Conservation (phyloP, 495 filamentous ascomycete species). For the Talaromyces proteolyticus region DNA sequence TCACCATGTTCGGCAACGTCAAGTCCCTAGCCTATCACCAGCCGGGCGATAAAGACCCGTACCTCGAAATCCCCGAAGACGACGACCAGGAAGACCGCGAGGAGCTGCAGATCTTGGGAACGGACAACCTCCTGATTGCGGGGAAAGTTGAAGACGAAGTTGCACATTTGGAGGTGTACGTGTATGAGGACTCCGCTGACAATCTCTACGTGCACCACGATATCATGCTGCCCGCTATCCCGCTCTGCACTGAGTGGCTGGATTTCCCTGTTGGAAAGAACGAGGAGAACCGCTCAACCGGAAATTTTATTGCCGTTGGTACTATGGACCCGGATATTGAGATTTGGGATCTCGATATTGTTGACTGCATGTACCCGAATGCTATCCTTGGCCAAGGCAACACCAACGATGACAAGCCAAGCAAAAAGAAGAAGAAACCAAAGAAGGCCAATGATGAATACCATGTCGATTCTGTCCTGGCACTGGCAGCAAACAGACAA, state of each 20-base stretch:
- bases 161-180: constrained; percentile 92
- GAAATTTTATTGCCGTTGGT: constrained; percentile 89
- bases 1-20: constrained; percentile 93
- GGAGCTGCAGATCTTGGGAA: constrained; percentile 86
- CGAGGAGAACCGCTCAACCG: constrained; percentile 46
- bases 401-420: constrained; percentile 29
- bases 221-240: constrained; percentile 97
- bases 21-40: constrained; percentile 90
- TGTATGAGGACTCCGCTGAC: constrained; percentile 89
- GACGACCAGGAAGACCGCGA: constrained; percentile 83
- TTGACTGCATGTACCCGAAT: constrained; percentile 97
- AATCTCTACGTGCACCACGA: constrained; percentile 99
- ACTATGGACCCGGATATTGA: constrained; percentile 99
- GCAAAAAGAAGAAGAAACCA: constrained; percentile 74
- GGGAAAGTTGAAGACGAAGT: constrained; percentile 96
- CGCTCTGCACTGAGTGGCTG: constrained; percentile 92
- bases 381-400: constrained; percentile 87
- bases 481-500: constrained; percentile 83
- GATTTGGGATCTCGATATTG: constrained; percentile 92
- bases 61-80: constrained; percentile 76
- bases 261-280: constrained; percentile 76
- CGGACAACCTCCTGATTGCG: constrained; percentile 86
- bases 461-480: constrained; percentile 89
- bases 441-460: constrained; percentile 85
- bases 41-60: constrained; percentile 88